Evolutionary conservation across 768 basidiomycete species (phyloP).

Genomic region (Pulveroboletus sp.): DNA sequence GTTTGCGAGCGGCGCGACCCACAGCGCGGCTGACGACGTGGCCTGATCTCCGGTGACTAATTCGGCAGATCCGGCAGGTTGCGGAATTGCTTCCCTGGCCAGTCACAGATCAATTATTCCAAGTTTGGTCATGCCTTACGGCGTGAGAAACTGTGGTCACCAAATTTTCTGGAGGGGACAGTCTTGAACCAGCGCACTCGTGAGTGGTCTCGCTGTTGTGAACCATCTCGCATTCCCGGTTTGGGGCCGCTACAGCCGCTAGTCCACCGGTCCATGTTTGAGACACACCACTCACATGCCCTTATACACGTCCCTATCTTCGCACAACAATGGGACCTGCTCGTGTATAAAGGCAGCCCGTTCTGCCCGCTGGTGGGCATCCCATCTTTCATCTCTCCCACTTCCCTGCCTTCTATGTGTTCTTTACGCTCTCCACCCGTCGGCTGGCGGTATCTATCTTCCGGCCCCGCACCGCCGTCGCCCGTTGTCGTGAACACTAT

Average conservation of each 20-base stretch:
- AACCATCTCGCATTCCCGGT: constrained; percentile 73
- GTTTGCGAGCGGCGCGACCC: constrained; percentile 73
- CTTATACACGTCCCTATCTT: too few relatives aligned
- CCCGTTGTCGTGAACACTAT: constrained; percentile 3
- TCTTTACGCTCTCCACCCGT: not conserved
- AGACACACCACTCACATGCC: too few relatives aligned
- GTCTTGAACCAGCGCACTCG: constrained; percentile 90
- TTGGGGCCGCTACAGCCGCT: constrained; percentile 83
- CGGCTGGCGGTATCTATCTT: not conserved
- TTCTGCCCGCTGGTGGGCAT: not conserved
- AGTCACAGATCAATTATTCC: constrained; percentile 83
- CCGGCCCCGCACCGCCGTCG: constrained; percentile 3
- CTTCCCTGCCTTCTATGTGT: not conserved
- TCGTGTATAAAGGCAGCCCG: constrained; percentile 10
- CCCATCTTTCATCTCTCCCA: not conserved
- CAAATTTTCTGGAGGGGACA: constrained; percentile 95
- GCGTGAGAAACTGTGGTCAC: constrained; percentile 61
- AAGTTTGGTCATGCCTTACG: constrained; percentile 62
- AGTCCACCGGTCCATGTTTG: constrained; percentile 37
- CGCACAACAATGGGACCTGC: constrained; percentile 4
- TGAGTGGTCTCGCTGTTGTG: constrained; percentile 52
- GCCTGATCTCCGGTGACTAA: constrained; percentile 91
- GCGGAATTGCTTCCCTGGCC: constrained; percentile 94
- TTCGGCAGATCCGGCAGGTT: constrained; percentile 82
- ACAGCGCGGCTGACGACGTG: constrained; percentile 81